Percentiles rank a stretch among this genome's conserved stretches.
These are phyloP conservation scores for Paulownia fortunei DNA, from an alignment of 257 asterid genomes.

Conservation along the genomic window DNA sequence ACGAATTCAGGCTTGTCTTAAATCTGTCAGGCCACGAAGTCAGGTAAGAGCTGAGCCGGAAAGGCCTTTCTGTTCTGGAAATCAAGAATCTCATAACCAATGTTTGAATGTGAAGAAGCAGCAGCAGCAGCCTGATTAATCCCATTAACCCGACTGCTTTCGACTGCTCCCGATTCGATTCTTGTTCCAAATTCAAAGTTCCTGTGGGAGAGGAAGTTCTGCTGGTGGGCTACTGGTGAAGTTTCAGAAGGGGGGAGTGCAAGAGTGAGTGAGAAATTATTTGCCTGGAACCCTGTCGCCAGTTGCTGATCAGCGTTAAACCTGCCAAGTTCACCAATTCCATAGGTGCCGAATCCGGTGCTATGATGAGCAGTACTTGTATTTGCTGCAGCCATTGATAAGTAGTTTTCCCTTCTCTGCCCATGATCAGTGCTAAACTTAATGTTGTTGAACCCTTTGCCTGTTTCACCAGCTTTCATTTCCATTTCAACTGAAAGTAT, in stretches of 20 bases:
- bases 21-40: conserved; percentile 58
- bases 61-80: conserved; percentile 61
- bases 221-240: conserved; percentile 37
- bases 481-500: conserved; percentile 46
- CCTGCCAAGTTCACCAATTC: conserved; percentile 29
- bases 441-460: background rate
- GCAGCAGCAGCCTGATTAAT: conserved; percentile 29
- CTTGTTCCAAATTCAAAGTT: conserved; percentile 42
- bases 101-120: conserved; percentile 30
- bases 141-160: conserved; percentile 31
- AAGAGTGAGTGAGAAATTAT: conserved; percentile 47
- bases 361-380: too few relatives aligned
- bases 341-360: conserved; percentile 24
- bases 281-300: conserved; percentile 35
- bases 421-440: background rate
- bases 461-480: conserved; percentile 24
- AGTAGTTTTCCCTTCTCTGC: background rate
- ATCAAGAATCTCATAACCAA: conserved; percentile 54
- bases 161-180: conserved; percentile 38
- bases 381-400: background rate
- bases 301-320: conserved; percentile 24
- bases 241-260: conserved; percentile 62
- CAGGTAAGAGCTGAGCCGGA: conserved; percentile 60
- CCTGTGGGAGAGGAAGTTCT: conserved; percentile 43
- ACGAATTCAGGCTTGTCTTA: background rate